Evolutionary conservation across 129 eudicot genomes (phyloP).

Genomic region (Artemisia annua): DNA sequence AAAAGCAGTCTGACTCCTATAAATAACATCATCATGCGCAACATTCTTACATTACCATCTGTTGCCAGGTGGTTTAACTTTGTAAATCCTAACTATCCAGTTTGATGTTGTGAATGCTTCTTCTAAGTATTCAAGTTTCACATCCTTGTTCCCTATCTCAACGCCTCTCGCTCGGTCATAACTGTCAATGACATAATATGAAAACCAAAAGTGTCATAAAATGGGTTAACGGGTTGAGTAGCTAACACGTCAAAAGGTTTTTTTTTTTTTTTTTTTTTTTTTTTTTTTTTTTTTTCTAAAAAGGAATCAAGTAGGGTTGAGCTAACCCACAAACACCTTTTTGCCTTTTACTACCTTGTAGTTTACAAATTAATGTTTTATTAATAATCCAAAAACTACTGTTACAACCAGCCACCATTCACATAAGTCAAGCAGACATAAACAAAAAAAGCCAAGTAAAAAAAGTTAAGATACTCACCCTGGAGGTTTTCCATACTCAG

Average conservation of each 20-base stretch:
- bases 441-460: background rate
- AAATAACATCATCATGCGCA: background rate
- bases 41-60: slow-evolving; percentile 56
- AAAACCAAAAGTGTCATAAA: background rate
- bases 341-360: too few species aligned
- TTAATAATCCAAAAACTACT: too few species aligned
- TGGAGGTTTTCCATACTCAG: slow-evolving; percentile 92
- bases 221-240: too few species aligned
- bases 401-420: background rate
- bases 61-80: slow-evolving; percentile 90
- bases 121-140: slow-evolving; percentile 84
- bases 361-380: too few species aligned
- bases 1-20: slow-evolving; percentile 22
- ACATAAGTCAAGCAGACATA: background rate
- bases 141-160: slow-evolving; percentile 93
- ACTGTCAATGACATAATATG: slow-evolving; percentile 36
- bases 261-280: too few species aligned
- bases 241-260: too few species aligned
- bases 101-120: slow-evolving; percentile 96
- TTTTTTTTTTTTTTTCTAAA: too few species aligned
- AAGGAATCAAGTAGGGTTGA: too few species aligned
- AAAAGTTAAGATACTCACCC: slow-evolving; percentile 53
- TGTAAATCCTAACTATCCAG: slow-evolving; percentile 95
- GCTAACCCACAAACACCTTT: too few species aligned
- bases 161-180: slow-evolving; percentile 95